Conservation (phyloP, 2,329 filamentous ascomycete species). For the Trichoderma pleuroti region DNA sequence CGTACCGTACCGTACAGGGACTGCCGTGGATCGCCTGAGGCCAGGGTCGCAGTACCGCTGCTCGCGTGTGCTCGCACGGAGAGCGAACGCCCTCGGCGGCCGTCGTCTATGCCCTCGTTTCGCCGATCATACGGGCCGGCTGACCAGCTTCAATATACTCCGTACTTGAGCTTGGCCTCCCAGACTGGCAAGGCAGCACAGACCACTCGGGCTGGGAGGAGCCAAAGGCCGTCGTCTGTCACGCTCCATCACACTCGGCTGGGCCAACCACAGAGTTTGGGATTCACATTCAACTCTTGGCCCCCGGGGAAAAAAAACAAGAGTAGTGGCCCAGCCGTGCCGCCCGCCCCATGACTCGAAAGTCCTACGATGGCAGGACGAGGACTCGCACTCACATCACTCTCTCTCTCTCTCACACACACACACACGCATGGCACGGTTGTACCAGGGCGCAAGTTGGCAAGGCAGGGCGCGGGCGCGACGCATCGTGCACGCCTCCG, state of each 20-base stretch:
- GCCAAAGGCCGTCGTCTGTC: neutral
- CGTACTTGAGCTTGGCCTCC: neutral
- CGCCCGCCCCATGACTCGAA: neutral
- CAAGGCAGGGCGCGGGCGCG: neutral
- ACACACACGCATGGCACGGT: neutral
- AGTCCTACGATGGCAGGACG: neutral
- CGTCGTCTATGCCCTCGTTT: neutral
- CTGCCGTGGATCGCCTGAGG: neutral
- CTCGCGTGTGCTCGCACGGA: neutral
- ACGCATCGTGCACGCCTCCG: neutral
- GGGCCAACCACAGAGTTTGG: neutral
- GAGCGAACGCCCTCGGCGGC: neutral
- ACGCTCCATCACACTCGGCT: neutral
- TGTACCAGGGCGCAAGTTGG: neutral
- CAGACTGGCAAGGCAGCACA: constrained; percentile 1
- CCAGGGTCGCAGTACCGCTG: neutral
- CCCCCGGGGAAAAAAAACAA: neutral
- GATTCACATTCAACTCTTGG: neutral
- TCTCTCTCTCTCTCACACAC: no score
- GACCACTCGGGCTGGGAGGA: neutral
- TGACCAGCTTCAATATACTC: neutral
- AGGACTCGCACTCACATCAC: neutral
- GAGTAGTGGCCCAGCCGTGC: neutral
- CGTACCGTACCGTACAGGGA: neutral
- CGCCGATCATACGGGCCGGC: constrained; percentile 3